Evolutionary conservation across 306 rosid species (phyloP), one percentile per base, ranked within the genome.

Genomic region (Castanea mollissima): DNA sequence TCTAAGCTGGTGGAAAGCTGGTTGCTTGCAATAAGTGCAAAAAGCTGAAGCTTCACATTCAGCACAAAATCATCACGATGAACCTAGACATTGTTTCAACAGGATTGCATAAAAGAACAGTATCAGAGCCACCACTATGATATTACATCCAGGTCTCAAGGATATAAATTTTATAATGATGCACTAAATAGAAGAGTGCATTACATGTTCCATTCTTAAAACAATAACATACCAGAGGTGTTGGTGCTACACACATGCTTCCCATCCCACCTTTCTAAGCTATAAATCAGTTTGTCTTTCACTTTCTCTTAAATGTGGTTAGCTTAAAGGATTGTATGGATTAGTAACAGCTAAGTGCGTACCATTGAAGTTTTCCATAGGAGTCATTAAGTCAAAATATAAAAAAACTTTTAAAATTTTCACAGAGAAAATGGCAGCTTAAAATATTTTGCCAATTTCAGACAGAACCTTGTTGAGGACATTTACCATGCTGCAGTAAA

Each of bases 1-100:
- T 81, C 98, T 90, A 84, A 95, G 98, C 89, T 95, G 99, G 85
- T 95, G 98, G 84, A 92, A 95, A 23, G 98, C 90, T 23, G 99
- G 90, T 74, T 91, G 96, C 91, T 95, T 89, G 97, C 98, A 74
- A 91, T 76, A 77, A 88, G 94, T 41, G 87, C 92, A 82, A 95
- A 91, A 81, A 95, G 98, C 84, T 92, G 99, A 83, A 95, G 98
- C 87, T 91, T 93, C 73, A 86, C 98, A 82, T 95, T 95, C 88
- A 91, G 81, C 88, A 77, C 68, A 76, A 88, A 87, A 78, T 90
- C 94, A 90, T 95, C 99, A 29, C 80, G 91, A 81, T 96, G 93
- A 38, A 95, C 97, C 99, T 95, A 78, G 51, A 81, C 32, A 80
- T 82, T 77, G 9, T 41, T 32, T 79, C 78, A 69, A 63, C 25